Evolutionary conservation across 106 monocot genomes (phyloP), one percentile per base, ranked within the genome.

Genomic region (Dioscorea zingiberensis): DNA sequence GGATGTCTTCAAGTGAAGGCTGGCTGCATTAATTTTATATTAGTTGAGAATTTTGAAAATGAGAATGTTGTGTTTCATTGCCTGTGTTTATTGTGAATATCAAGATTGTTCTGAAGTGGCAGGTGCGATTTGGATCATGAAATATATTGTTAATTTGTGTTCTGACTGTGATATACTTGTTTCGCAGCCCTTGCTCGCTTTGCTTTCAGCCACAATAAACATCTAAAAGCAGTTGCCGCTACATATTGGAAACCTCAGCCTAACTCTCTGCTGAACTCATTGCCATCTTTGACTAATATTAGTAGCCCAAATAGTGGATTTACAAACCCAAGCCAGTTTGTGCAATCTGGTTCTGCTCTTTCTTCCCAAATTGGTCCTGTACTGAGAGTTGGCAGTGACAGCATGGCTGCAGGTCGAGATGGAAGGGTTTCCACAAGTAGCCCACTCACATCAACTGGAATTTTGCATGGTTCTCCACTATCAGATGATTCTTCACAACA

Each of bases 141-240:
- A 8, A 38, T 38, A 2, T 38, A n/a, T n/a, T n/a, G n/a, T n/a
- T n/a, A n/a, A n/a, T n/a, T n/a, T n/a, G n/a, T n/a, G n/a, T n/a
- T 38, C 4, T 38, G 6, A 38, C 38, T 38, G 38, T 38, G 38
- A 38, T 63, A 10, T 79, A n/a, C 27, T 55, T 71, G 16, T 69
- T 76, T 73, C 21, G 7, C 76, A 95, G 95, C 85, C 57, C 87
- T 95, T 74, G 78, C 78, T 14, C 91, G 91, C 21, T 95, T 95
- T 79, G 95, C 91, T 55, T 80, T 91, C 74, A 85, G 87, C 14
- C 95, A 95, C 73, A 95, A 81, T 65, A 95, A 81, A 44, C 71
- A 78, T 54, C 54, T 95, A 63, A 91, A 95, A 63, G 76, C 91
- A 45, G 62, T 85, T 82, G 87, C 95, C 72, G 73, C 87, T 67